These are phyloP conservation scores for Ceratobasidium sp. DNA, from an alignment of 1,284 basidiomycete species.

Conservation along the genomic window DNA sequence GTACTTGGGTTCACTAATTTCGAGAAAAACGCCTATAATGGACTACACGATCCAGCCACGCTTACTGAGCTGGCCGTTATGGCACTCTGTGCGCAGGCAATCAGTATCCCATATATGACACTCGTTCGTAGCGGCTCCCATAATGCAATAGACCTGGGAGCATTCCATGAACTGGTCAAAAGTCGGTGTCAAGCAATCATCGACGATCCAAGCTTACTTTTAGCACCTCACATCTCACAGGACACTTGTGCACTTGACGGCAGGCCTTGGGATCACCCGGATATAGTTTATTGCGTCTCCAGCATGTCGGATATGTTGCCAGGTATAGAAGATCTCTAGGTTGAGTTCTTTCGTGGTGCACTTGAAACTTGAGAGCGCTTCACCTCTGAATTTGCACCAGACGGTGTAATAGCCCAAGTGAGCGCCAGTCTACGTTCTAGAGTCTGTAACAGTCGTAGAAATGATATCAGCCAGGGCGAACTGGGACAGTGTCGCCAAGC, in stretches of 20 bases:
- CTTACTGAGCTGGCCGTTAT: constrained; percentile 51
- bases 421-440: background rate
- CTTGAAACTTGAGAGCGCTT: constrained; percentile 16
- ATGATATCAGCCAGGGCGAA: constrained; percentile 9
- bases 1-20: constrained; percentile 44
- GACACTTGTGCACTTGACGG: constrained; percentile 7
- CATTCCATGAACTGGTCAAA: constrained; percentile 27
- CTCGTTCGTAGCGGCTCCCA: constrained; percentile 43
- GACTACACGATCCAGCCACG: constrained; percentile 48
- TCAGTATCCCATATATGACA: constrained; percentile 49
- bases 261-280: background rate
- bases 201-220: constrained; percentile 20
- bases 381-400: constrained; percentile 18
- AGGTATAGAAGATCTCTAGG: background rate
- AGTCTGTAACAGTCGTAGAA: constrained; percentile 5
- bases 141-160: constrained; percentile 41
- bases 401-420: background rate
- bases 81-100: constrained; percentile 48
- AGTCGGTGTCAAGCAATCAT: constrained; percentile 19
- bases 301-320: background rate
- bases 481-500: constrained; percentile 11
- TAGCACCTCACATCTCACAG: background rate
- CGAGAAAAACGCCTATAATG: constrained; percentile 49
- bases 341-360: constrained; percentile 23
- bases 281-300: background rate